Percentiles rank a stretch among this genome's conserved stretches.
These are phyloP conservation scores for Neonectria sp. DNA, from an alignment of 2,329 filamentous ascomycete genomes.

Conservation along the genomic window DNA sequence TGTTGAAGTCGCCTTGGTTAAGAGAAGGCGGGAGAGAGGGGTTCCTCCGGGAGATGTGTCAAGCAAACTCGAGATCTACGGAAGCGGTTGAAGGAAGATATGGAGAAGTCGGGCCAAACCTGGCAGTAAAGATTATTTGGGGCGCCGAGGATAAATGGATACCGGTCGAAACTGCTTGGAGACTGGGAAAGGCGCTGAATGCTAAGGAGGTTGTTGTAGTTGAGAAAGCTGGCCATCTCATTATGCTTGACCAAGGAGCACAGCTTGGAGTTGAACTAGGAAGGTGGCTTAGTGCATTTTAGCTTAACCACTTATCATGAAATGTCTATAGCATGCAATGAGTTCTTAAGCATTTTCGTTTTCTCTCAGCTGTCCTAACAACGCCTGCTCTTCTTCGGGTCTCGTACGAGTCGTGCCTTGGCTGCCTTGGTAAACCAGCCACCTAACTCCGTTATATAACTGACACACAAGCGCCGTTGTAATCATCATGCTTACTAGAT, in stretches of 20 bases:
- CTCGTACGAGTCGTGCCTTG: no score
- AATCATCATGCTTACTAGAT: no score
- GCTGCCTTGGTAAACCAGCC: no score
- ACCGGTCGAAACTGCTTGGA: conserved; percentile 54
- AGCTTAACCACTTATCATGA: not conserved
- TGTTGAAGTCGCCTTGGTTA: conserved; percentile 55
- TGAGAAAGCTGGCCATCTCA: conserved; percentile 58
- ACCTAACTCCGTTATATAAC: no score
- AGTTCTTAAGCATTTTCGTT: no score
- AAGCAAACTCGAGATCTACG: conserved; percentile 44
- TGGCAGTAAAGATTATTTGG: conserved; percentile 61
- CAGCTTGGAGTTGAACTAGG: conserved; percentile 56
- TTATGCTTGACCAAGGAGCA: conserved; percentile 60
- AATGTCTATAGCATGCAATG: no score
- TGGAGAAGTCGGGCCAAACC: conserved; percentile 50
- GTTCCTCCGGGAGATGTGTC: conserved; percentile 59
- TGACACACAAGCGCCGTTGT: no score
- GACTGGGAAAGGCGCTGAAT: conserved; percentile 47
- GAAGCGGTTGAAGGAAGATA: conserved; percentile 56
- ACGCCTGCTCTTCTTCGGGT: no score
- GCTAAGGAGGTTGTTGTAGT: conserved; percentile 53
- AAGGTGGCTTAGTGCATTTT: conserved; percentile 48
- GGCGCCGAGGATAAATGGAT: conserved; percentile 61
- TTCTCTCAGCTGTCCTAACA: no score
- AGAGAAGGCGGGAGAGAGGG: conserved; percentile 47